Conservation (phyloP, 306 rosid genomes). For the Mucuna pruriens region DNA sequence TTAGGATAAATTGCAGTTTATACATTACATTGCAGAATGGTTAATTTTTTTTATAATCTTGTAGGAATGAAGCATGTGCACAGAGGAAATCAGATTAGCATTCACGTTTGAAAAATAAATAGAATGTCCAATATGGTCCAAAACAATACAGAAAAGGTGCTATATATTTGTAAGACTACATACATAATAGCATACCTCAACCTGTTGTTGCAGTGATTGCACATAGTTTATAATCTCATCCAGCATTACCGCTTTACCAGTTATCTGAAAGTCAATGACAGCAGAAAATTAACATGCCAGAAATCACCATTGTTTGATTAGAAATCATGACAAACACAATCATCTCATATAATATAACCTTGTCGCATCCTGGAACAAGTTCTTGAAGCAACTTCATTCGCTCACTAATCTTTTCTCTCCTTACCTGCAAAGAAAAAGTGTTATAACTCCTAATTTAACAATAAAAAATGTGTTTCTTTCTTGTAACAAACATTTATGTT, state of each 20-base stretch:
- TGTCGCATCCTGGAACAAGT: slow-evolving; percentile 87
- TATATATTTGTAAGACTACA: background rate
- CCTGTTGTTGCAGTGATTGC: slow-evolving; percentile 89
- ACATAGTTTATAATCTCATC: slow-evolving; percentile 92
- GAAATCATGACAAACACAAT: slow-evolving; percentile 15
- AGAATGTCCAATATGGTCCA: background rate
- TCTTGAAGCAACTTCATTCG: slow-evolving; percentile 94
- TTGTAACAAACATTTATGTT: background rate
- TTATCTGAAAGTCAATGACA: slow-evolving; percentile 56
- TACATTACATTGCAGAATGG: background rate
- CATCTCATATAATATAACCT: slow-evolving; percentile 49
- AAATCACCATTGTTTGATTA: background rate
- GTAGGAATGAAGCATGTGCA: background rate
- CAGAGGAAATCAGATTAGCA: background rate
- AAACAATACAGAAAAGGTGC: background rate
- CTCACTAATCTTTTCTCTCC: slow-evolving; percentile 99
- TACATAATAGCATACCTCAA: slow-evolving; percentile 66
- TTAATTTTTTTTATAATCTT: background rate
- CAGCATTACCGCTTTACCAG: slow-evolving; percentile 88
- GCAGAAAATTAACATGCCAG: background rate
- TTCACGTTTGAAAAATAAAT: background rate
- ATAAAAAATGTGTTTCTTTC: background rate
- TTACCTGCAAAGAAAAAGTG: slow-evolving; percentile 63
- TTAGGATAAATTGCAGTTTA: background rate
- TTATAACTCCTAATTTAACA: slow-evolving; percentile 59